These are phyloP conservation scores for Venturia nashicola DNA, from an alignment of 2,329 filamentous ascomycete species.

Conservation along the genomic window DNA sequence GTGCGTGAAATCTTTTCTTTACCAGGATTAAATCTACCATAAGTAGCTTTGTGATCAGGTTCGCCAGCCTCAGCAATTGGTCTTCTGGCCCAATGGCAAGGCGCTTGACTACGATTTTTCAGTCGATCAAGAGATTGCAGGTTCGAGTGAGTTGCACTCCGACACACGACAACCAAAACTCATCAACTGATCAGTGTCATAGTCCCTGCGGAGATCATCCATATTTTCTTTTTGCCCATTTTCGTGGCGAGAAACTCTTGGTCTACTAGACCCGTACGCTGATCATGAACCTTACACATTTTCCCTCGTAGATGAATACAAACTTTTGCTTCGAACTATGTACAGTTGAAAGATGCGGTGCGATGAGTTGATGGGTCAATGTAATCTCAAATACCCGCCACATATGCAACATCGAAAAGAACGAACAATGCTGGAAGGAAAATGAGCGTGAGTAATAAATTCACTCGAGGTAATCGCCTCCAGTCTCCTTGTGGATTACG, in stretches of 20 bases:
- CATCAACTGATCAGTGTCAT: too few relatives aligned
- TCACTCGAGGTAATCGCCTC: slow-evolving; percentile 41
- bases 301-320: too few relatives aligned
- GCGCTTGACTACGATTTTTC: slow-evolving; percentile 40
- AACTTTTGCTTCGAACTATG: background rate
- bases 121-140: slow-evolving; percentile 27
- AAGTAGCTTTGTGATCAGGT: too few relatives aligned
- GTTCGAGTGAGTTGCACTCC: slow-evolving; percentile 13
- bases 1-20: too few relatives aligned
- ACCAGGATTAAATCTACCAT: too few relatives aligned
- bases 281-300: background rate
- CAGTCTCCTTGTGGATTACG: slow-evolving; percentile 49
- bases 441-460: background rate
- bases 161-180: too few relatives aligned
- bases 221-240: too few relatives aligned
- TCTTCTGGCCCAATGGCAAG: slow-evolving; percentile 41
- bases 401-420: background rate
- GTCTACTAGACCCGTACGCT: background rate
- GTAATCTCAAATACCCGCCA: background rate
- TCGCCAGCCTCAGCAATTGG: too few relatives aligned
- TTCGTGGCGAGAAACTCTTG: too few relatives aligned
- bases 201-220: too few relatives aligned
- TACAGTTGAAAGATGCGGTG: background rate
- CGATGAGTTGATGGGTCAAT: background rate
- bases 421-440: background rate